Evolutionary conservation across 345 rosid species (phyloP).

Genomic region (Xanthoceras sorbifolium): DNA sequence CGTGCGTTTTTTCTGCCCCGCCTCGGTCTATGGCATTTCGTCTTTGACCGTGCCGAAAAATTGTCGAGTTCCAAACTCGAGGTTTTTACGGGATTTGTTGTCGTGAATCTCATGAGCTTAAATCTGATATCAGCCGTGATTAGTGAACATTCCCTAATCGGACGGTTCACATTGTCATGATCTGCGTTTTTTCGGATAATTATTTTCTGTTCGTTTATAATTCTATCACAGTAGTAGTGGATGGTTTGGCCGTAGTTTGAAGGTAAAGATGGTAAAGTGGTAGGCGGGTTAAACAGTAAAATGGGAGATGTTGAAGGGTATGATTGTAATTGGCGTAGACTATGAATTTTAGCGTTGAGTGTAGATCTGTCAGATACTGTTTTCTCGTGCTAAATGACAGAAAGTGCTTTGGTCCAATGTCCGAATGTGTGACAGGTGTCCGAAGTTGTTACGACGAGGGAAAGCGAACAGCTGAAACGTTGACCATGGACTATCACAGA

Average conservation of each 20-base stretch:
- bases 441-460: conserved; percentile 99
- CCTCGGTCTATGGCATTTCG: background rate
- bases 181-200: background rate
- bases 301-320: background rate
- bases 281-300: background rate
- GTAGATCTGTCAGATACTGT: conserved; percentile 13
- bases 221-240: background rate
- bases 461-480: conserved; percentile 95
- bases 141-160: background rate
- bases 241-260: background rate
- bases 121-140: conserved; percentile 26
- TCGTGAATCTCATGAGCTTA: background rate
- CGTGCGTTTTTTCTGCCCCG: background rate
- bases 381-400: background rate
- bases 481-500: conserved; percentile 96
- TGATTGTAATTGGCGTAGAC: background rate
- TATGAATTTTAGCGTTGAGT: background rate
- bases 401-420: background rate
- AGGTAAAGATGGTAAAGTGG: background rate
- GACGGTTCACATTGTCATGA: background rate
- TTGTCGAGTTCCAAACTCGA: background rate
- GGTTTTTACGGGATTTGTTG: background rate
- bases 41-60: background rate
- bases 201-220: background rate
- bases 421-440: conserved; percentile 70